phyloP scores from a whole-genome alignment of 352 stramenopile species.

The Phytophthora pisi region DNA sequence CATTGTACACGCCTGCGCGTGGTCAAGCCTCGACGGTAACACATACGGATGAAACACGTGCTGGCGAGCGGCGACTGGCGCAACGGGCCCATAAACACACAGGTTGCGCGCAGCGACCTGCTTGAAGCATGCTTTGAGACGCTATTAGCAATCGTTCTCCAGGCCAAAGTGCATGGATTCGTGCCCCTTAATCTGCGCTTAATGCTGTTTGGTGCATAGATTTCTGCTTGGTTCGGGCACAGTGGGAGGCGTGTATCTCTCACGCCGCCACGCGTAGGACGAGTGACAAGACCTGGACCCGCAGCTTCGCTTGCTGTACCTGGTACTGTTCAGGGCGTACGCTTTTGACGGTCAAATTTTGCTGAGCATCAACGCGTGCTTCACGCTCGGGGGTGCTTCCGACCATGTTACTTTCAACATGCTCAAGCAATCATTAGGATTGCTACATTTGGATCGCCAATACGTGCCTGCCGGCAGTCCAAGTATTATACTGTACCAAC shows the following conservation, averaged over 20 bases:
- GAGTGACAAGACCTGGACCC: conserved; percentile 11
- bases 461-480: no score
- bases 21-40: no score
- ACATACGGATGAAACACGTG: neutral
- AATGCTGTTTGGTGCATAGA: neutral
- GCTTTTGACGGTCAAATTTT: neutral
- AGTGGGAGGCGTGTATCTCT: conserved; percentile 14
- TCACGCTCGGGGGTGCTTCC: no score
- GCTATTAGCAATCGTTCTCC: neutral
- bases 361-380: neutral
- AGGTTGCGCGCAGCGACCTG: neutral
- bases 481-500: neutral
- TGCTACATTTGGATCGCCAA: neutral
- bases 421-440: neutral
- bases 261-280: neutral
- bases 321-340: neutral
- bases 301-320: conserved; percentile 12
- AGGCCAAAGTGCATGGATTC: neutral
- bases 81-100: neutral
- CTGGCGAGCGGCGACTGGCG: neutral
- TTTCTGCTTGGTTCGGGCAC: conserved; percentile 22
- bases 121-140: no score
- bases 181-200: neutral
- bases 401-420: neutral
- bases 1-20: no score